Conservation (phyloP, 1,139 yeast species). For the Taiozyma sp. region DNA sequence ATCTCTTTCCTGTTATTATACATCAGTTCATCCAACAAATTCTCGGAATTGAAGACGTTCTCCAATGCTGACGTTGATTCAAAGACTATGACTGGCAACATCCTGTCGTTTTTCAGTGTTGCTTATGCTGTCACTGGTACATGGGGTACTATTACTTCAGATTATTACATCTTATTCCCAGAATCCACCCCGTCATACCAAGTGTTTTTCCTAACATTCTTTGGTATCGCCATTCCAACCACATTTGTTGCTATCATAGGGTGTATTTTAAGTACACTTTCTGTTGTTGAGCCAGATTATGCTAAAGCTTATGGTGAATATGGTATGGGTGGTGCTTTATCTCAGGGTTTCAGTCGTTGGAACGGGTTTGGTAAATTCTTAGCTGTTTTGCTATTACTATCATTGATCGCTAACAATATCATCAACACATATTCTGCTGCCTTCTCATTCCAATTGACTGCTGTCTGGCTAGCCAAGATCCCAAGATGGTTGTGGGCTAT, state of each 20-base stretch:
- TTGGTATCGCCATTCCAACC: conserved; percentile 70
- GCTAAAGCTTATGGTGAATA: conserved; percentile 45
- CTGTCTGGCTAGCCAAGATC: conserved; percentile 51
- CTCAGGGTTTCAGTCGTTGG: conserved; percentile 71
- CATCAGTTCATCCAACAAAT: conserved; percentile 58
- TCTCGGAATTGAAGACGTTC: conserved; percentile 26
- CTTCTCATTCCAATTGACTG: conserved; percentile 70
- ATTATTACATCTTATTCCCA: conserved; percentile 80
- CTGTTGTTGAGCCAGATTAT: conserved; percentile 61
- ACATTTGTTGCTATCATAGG: conserved; percentile 76
- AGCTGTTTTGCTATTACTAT: conserved; percentile 61
- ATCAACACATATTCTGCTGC: conserved; percentile 84
- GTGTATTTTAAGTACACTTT: conserved; percentile 64
- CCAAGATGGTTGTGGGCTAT: conserved; percentile 84
- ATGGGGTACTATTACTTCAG: conserved; percentile 88
- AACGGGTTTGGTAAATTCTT: conserved; percentile 76
- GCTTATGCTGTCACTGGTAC: conserved; percentile 81
- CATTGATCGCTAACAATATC: conserved; percentile 77
- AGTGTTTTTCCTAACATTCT: conserved; percentile 58
- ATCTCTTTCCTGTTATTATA: conserved; percentile 67
- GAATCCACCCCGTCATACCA: conserved; percentile 58
- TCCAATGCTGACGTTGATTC: conserved; percentile 33
- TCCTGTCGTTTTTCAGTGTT: conserved; percentile 70
- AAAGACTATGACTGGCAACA: conserved; percentile 51
- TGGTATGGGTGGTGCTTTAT: conserved; percentile 79